Base-by-base conservation (phyloP, 306 rosid genomes). In the Quercus dentata region DNA sequence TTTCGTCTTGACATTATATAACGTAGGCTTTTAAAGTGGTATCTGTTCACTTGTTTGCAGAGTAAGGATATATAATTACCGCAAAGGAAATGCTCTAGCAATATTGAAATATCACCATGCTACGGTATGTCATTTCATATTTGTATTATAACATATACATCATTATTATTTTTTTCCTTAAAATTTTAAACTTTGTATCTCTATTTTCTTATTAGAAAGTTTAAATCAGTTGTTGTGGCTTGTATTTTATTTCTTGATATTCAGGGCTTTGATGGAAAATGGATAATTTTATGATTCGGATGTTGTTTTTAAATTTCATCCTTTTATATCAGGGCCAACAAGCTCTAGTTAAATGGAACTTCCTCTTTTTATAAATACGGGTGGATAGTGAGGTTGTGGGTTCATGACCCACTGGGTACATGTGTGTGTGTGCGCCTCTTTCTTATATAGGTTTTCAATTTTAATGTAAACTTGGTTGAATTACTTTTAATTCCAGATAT, bases 31-130 rank as follows among this genome's bases (percentile, higher is more conserved):
- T 28, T 73, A 75, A 27, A 75, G 9, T 13, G 83, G 17, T 49
- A 74, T 46, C 23, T 77, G 17, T 30, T 82, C 31, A 56, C 44
- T 73, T 74, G 54, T 80, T 88, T 79, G 77, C 91, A 95, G 98
- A 86, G 83, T 90, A 83, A 84, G 98, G 89, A 80, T 95, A 79
- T 91, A 90, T 78, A 89, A 92, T 78, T 92, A 91, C 73, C 88
- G 85, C 77, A 95, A 93, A 79, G 98, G 97, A 82, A 93, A 80
- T 78, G 85, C 98, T 79, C 86, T 95, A 75, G 98, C 98, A 28
- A 83, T 90, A 81, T 83, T 95, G 79, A 95, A 90, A 88, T 95
- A 95, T 87, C 99, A 95, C 80, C 96, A 86, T 75, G 89, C 91
- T 76, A 89, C 92, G 83, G 98, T 92, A 86, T 55, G 86, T 69